A percentile compares a stretch with the other conserved stretches of the same genome.
Evolutionary conservation across 306 rosid genomes (phyloP).

Genomic region (Canavalia ensiformis): DNA sequence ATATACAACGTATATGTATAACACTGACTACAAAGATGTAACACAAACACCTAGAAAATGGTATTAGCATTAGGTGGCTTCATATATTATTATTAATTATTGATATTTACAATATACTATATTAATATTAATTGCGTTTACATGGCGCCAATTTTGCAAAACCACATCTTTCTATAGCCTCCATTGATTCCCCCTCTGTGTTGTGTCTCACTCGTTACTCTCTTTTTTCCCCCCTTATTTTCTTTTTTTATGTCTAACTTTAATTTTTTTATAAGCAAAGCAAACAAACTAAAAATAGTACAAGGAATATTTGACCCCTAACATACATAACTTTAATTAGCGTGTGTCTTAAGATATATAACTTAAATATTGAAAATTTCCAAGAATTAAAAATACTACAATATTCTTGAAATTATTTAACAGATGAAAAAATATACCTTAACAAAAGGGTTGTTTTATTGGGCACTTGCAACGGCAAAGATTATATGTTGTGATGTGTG

Average conservation of each 20-base stretch:
- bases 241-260: background rate
- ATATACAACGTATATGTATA: background rate
- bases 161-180: slow-evolving; percentile 6
- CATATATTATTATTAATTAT: background rate
- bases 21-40: slow-evolving; percentile 12
- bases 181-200: background rate
- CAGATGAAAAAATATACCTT: too few species aligned
- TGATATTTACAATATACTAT: background rate
- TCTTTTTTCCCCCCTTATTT: background rate
- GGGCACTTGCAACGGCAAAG: background rate
- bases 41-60: slow-evolving; percentile 29
- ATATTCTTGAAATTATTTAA: background rate
- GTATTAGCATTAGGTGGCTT: slow-evolving; percentile 40
- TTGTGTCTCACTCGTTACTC: background rate
- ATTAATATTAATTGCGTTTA: background rate
- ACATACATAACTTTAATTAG: background rate
- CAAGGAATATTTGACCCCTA: too few species aligned
- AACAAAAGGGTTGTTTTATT: background rate
- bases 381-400: too few species aligned
- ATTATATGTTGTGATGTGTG: too few species aligned
- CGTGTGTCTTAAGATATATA: background rate
- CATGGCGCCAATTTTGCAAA: slow-evolving; percentile 47
- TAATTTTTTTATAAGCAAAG: too few species aligned
- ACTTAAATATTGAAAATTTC: background rate
- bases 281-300: too few species aligned